Evolutionary conservation across 2,329 filamentous ascomycete species (phyloP).

Genomic region (Gliomastix tumulicola): DNA sequence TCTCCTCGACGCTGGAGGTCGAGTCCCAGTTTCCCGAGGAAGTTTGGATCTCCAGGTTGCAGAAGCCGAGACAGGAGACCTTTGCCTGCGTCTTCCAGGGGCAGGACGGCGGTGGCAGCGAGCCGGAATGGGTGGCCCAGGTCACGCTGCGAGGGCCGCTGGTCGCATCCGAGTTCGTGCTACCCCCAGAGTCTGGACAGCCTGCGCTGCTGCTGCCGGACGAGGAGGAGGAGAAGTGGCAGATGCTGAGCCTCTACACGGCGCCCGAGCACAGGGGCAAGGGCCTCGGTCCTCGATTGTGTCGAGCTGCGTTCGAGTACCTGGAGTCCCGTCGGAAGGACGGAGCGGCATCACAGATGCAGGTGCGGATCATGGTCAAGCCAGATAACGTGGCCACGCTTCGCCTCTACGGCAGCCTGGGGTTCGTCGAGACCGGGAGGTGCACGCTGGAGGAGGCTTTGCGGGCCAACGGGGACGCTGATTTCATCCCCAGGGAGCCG

Average conservation of each 20-base stretch:
- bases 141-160: conserved; percentile 6
- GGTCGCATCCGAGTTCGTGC: neutral
- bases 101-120: neutral
- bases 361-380: conserved; percentile 2
- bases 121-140: conserved; percentile 5
- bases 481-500: neutral
- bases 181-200: conserved; percentile 2
- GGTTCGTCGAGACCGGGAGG: neutral
- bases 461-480: conserved; percentile 1
- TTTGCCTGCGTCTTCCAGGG: conserved; percentile 2
- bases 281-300: conserved; percentile 6
- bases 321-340: neutral
- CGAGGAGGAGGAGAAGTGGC: conserved; percentile 7
- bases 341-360: neutral
- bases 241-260: conserved; percentile 8
- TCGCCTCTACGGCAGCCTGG: neutral
- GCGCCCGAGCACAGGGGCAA: conserved; percentile 7
- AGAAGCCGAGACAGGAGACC: neutral
- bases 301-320: conserved; percentile 6
- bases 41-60: neutral
- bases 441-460: conserved; percentile 1
- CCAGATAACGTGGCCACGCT: conserved; percentile 1
- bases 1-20: conserved; percentile 1
- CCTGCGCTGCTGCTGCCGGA: neutral
- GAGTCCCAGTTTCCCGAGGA: neutral